These are phyloP conservation scores for Lentinula aciculospora DNA, from an alignment of 768 basidiomycete genomes.

Conservation along the genomic window DNA sequence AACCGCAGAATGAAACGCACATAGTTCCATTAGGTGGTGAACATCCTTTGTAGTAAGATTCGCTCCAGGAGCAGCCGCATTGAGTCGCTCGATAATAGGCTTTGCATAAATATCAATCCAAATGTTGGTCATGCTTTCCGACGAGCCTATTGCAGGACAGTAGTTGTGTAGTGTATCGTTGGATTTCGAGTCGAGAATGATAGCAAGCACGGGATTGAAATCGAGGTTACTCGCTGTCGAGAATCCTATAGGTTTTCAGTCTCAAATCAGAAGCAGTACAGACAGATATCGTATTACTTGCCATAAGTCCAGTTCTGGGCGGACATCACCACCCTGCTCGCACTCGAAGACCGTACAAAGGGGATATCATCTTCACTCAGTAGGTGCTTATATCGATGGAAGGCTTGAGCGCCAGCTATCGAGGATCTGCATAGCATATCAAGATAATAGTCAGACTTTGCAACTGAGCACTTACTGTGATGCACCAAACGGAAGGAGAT, in stretches of 20 bases:
- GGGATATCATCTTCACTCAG: conserved; percentile 30
- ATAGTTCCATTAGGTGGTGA: conserved; percentile 60
- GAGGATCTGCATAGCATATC: no score
- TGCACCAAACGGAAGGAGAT: conserved; percentile 63
- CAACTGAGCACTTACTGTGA: conserved; percentile 50
- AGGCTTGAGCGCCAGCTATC: conserved; percentile 37
- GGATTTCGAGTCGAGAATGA: conserved; percentile 44
- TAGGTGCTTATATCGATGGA: conserved; percentile 35
- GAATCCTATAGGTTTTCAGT: conserved; percentile 58
- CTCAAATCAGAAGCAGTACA: no score
- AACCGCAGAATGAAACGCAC: conserved; percentile 72
- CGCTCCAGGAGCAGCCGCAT: conserved; percentile 56
- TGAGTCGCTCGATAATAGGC: conserved; percentile 53
- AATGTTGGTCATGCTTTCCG: conserved; percentile 33
- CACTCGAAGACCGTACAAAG: conserved; percentile 48
- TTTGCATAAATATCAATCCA: conserved; percentile 57
- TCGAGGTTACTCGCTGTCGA: conserved; percentile 41
- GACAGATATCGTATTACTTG: conserved; percentile 15
- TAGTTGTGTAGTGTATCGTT: conserved; percentile 67
- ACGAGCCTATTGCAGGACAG: conserved; percentile 51
- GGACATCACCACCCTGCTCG: conserved; percentile 58
- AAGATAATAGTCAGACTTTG: no score
- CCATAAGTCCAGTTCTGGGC: conserved; percentile 71
- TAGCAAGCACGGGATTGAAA: conserved; percentile 43
- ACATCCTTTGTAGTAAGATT: conserved; percentile 51